Evolutionary conservation across 1,139 yeast genomes (phyloP).

Genomic region (Pichia kudriavzevii): DNA sequence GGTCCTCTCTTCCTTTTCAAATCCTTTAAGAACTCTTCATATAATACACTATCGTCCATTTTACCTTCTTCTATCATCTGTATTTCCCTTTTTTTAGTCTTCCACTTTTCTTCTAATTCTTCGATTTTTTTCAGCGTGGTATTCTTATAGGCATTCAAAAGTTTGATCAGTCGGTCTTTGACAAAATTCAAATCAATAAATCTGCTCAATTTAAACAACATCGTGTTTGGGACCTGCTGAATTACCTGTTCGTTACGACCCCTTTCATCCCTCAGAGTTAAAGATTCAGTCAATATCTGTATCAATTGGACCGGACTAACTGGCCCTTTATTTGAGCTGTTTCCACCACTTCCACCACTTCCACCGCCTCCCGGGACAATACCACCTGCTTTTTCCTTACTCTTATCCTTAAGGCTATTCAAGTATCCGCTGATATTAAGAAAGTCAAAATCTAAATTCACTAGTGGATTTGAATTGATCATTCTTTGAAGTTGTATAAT

Average conservation of each 20-base stretch:
- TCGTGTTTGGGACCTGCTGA: constrained; percentile 27
- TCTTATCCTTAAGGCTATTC: constrained; percentile 6
- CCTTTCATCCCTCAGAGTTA: constrained; percentile 23
- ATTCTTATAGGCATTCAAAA: constrained; percentile 27
- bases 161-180: constrained; percentile 27
- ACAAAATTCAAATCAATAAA: constrained; percentile 25
- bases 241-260: constrained; percentile 24
- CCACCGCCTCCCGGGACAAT: neutral
- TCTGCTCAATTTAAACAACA: constrained; percentile 26
- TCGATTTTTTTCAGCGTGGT: constrained; percentile 27
- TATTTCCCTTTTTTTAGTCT: constrained; percentile 23
- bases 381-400: neutral
- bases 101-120: constrained; percentile 23
- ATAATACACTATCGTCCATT: constrained; percentile 24
- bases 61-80: constrained; percentile 26
- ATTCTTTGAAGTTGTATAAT: constrained; percentile 27
- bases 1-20: constrained; percentile 11
- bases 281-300: constrained; percentile 28
- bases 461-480: constrained; percentile 29
- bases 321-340: constrained; percentile 7
- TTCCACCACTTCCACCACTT: neutral
- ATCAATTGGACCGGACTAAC: constrained; percentile 26
- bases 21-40: constrained; percentile 21
- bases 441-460: constrained; percentile 28
- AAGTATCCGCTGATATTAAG: constrained; percentile 24